Percentiles rank a stretch among this genome's conserved stretches.
These are phyloP conservation scores for Coemansia sp. DNA, from an alignment of 192 early-diverging fungal species.

Conservation along the genomic window DNA sequence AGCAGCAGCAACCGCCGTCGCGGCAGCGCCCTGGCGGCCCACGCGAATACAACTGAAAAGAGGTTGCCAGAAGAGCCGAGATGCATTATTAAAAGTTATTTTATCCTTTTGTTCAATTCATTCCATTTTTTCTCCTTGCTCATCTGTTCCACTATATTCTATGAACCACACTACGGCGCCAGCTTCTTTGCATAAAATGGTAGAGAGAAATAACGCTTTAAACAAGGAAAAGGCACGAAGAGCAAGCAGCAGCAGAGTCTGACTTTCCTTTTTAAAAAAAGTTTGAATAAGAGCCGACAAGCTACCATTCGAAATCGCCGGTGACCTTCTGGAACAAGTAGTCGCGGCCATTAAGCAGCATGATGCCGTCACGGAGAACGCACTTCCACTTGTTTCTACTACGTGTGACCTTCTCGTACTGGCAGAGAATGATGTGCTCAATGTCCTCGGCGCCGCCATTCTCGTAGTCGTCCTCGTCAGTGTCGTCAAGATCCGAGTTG, in stretches of 20 bases:
- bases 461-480: slow-evolving; percentile 69
- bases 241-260: not conserved
- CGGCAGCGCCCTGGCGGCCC: slow-evolving; percentile 56
- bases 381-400: slow-evolving; percentile 99
- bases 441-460: slow-evolving; percentile 63
- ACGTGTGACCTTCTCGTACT: slow-evolving; percentile 83
- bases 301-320: slow-evolving; percentile 97
- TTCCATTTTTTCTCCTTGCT: not conserved
- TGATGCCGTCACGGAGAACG: slow-evolving; percentile 93
- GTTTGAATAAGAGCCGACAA: no score
- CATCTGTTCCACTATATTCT: not conserved
- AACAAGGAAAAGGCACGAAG: not conserved
- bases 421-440: slow-evolving; percentile 73
- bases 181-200: not conserved
- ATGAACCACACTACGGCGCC: not conserved
- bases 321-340: slow-evolving; percentile 93
- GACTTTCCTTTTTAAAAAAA: not conserved
- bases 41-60: slow-evolving; percentile 38
- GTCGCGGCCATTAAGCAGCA: slow-evolving; percentile 92
- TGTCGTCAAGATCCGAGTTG: slow-evolving; percentile 74
- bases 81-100: not conserved
- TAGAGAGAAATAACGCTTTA: not conserved
- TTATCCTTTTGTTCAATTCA: not conserved
- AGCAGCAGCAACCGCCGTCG: slow-evolving; percentile 31
- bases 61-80: no score